Evolutionary conservation across 2,329 filamentous ascomycete species (phyloP).

Genomic region (Pestalotiopsis sp.): DNA sequence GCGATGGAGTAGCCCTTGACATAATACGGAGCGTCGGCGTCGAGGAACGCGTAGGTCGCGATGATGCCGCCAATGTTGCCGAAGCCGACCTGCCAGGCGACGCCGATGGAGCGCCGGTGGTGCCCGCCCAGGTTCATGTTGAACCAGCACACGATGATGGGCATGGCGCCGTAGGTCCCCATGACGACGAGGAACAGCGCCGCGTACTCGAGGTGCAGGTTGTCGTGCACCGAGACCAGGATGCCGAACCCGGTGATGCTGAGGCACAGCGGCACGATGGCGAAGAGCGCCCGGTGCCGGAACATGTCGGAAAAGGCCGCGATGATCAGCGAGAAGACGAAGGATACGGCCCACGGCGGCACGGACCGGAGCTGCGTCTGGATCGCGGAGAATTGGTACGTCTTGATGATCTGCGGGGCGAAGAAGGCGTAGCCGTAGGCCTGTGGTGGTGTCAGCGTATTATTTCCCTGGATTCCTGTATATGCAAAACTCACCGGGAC

Average conservation of each 20-base stretch:
- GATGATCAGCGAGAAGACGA: constrained; percentile 76
- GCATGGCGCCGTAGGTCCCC: constrained; percentile 86
- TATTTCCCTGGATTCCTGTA: neutral
- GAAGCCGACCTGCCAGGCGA: constrained; percentile 78
- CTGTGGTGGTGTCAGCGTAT: neutral
- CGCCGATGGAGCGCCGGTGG: constrained; percentile 68
- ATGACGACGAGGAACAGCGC: constrained; percentile 82
- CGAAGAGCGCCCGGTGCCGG: constrained; percentile 76
- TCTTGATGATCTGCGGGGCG: constrained; percentile 70
- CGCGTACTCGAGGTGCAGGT: constrained; percentile 70
- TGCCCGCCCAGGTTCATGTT: constrained; percentile 80
- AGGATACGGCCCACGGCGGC: constrained; percentile 68
- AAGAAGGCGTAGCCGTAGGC: constrained; percentile 82
- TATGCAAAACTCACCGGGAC: constrained; percentile 50
- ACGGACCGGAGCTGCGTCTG: constrained; percentile 62
- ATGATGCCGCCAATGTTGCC: constrained; percentile 82
- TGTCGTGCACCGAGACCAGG: constrained; percentile 71
- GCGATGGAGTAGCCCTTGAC: constrained; percentile 77
- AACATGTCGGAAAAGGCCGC: constrained; percentile 73
- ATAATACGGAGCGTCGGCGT: constrained; percentile 70
- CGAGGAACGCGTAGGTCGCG: constrained; percentile 70
- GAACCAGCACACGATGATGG: constrained; percentile 83
- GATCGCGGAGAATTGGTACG: constrained; percentile 64
- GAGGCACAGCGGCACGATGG: constrained; percentile 68
- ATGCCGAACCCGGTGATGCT: constrained; percentile 77